A percentile compares a stretch with the other conserved stretches of the same genome.
These are phyloP conservation scores for Starmera pachycereana DNA, from an alignment of 805 yeast species.

Conservation along the genomic window DNA sequence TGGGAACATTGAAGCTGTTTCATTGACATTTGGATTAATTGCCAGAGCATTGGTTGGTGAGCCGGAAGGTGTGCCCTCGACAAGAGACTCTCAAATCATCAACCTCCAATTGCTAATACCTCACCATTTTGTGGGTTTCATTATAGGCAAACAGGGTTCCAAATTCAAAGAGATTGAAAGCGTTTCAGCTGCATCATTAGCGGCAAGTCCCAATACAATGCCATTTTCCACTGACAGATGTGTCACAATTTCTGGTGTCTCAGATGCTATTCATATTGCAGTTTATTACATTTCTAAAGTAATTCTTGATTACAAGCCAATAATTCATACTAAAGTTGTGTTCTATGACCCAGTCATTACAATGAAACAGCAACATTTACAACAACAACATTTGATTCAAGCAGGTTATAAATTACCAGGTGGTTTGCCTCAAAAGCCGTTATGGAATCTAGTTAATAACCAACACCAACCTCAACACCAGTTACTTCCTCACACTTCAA, in stretches of 20 bases:
- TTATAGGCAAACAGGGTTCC: conserved; percentile 70
- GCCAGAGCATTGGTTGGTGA: conserved; percentile 58
- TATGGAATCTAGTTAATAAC: neutral
- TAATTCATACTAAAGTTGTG: conserved; percentile 37
- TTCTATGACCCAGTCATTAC: conserved; percentile 42
- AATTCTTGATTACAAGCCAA: conserved; percentile 43
- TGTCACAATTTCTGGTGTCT: conserved; percentile 63
- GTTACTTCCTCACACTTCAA: neutral
- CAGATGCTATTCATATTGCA: conserved; percentile 83
- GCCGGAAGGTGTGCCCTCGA: conserved; percentile 53
- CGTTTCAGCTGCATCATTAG: conserved; percentile 64
- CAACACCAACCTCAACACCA: conserved; percentile 2
- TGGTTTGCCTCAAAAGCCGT: conserved; percentile 10
- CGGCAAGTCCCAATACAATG: conserved; percentile 61
- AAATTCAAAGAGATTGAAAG: conserved; percentile 76
- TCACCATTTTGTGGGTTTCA: conserved; percentile 68
- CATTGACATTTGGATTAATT: conserved; percentile 71
- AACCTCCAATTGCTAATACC: conserved; percentile 59
- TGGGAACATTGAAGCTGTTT: conserved; percentile 70
- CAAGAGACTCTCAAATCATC: conserved; percentile 41
- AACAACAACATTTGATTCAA: neutral
- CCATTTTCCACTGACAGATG: conserved; percentile 74
- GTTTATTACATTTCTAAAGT: conserved; percentile 64
- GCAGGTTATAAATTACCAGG: neutral
- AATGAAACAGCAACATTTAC: conserved; percentile 1